Evolutionary conservation across 768 basidiomycete species (phyloP).

Genomic region (Albatrellus ellisii): DNA sequence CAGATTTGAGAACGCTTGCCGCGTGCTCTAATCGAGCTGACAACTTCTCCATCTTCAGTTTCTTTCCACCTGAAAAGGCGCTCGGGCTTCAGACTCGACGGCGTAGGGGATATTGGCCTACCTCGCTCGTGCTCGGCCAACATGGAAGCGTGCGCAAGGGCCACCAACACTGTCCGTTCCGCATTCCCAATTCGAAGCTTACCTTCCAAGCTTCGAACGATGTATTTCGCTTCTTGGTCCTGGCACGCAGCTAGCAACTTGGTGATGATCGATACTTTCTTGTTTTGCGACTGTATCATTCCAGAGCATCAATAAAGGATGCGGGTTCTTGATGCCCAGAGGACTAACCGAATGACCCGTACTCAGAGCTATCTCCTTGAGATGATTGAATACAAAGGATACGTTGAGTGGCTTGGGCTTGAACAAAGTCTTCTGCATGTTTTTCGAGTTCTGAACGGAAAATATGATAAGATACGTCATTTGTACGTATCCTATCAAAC

Average conservation of each 20-base stretch:
- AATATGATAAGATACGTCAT: neutral
- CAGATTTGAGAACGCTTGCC: conserved; percentile 66
- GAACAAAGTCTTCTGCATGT: conserved; percentile 85
- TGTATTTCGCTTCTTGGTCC: conserved; percentile 89
- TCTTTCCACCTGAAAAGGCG: conserved; percentile 44
- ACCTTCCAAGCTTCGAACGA: conserved; percentile 90
- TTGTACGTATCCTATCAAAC: conserved; percentile 1
- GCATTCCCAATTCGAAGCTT: conserved; percentile 96
- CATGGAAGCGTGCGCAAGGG: conserved; percentile 85
- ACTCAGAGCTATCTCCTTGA: conserved; percentile 83
- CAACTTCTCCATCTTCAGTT: conserved; percentile 63
- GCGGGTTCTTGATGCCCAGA: no score
- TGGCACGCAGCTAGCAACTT: conserved; percentile 88
- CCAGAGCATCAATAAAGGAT: conserved; percentile 2
- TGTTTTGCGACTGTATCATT: conserved; percentile 65
- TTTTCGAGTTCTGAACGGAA: conserved; percentile 68
- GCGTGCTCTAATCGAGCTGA: conserved; percentile 64
- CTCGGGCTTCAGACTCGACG: neutral
- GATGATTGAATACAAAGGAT: conserved; percentile 76
- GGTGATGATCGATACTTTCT: conserved; percentile 92
- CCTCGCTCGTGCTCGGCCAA: conserved; percentile 63
- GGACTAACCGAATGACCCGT: conserved; percentile 64
- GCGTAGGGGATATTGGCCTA: conserved; percentile 15
- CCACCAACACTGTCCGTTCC: conserved; percentile 88
- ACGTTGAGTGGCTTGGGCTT: conserved; percentile 88